Conservation (phyloP, 495 filamentous ascomycete species). For the Hypoxylon fragiforme region DNA sequence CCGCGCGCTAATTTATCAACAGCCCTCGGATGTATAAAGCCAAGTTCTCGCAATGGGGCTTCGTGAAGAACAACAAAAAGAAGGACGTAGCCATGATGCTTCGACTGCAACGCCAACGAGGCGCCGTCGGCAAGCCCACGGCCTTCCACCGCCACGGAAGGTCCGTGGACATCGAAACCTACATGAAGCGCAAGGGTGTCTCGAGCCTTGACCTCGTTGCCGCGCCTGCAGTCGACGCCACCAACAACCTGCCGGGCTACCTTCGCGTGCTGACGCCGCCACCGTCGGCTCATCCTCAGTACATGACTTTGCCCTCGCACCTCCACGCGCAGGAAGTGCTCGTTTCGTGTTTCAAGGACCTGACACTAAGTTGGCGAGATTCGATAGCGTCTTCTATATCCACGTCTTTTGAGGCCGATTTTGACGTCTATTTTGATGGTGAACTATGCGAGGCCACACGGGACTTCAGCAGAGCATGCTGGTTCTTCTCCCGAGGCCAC, state of each 20-base stretch:
- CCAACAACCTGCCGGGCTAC: slow-evolving; percentile 26
- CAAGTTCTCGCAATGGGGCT: slow-evolving; percentile 38
- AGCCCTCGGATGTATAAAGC: slow-evolving; percentile 43
- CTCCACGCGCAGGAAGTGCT: slow-evolving; percentile 32
- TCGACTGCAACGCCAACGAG: slow-evolving; percentile 34
- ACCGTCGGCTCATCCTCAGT: slow-evolving; percentile 11
- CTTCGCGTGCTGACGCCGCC: slow-evolving; percentile 39
- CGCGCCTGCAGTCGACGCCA: slow-evolving; percentile 5
- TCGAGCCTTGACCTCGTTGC: slow-evolving; percentile 32
- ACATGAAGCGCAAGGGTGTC: slow-evolving; percentile 38
- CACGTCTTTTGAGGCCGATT: slow-evolving; percentile 19
- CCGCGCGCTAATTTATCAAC: neutral
- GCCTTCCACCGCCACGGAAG: slow-evolving; percentile 36
- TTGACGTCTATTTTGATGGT: slow-evolving; percentile 24
- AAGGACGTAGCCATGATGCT: slow-evolving; percentile 39
- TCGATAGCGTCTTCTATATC: slow-evolving; percentile 4
- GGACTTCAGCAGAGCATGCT: slow-evolving; percentile 31
- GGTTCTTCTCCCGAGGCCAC: slow-evolving; percentile 26
- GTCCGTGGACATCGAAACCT: slow-evolving; percentile 35
- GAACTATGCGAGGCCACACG: slow-evolving; percentile 30
- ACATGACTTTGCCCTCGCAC: slow-evolving; percentile 27
- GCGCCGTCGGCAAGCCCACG: slow-evolving; percentile 36
- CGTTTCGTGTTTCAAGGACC: slow-evolving; percentile 27
- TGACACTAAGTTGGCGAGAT: slow-evolving; percentile 20
- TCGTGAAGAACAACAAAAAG: slow-evolving; percentile 39